A percentile compares a stretch with the other conserved stretches of the same genome.
Conservation (phyloP, 108 stramenopile genomes). For the Cyclotella choctawhatcheeana region DNA sequence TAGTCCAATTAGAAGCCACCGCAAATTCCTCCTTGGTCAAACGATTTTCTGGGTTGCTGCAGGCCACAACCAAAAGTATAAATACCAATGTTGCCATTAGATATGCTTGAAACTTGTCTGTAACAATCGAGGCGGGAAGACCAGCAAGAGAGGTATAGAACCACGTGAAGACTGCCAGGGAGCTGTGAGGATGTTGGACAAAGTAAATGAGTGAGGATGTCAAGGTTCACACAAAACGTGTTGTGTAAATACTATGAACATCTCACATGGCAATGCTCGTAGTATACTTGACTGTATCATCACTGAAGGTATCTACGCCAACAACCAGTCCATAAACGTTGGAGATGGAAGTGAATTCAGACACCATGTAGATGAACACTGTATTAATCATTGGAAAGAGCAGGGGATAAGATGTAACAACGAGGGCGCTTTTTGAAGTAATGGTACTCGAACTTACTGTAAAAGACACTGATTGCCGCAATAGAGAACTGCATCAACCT, state of each 20-base stretch:
- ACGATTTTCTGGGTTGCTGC: constrained; percentile 55
- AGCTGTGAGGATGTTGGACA: constrained; percentile 2
- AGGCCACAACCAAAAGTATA: constrained; percentile 67
- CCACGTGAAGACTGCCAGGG: constrained; percentile 63
- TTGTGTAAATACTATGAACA: neutral
- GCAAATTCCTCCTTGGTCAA: constrained; percentile 64
- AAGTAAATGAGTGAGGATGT: neutral
- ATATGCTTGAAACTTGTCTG: constrained; percentile 79
- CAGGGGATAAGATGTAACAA: no score
- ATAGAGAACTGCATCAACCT: constrained; percentile 75
- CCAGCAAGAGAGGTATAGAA: constrained; percentile 75
- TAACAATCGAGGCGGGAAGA: constrained; percentile 73
- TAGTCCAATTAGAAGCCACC: constrained; percentile 68
- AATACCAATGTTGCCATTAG: constrained; percentile 66
- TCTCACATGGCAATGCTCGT: constrained; percentile 54
- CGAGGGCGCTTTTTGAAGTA: no score
- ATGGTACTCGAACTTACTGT: constrained; percentile 41
- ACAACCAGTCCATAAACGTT: constrained; percentile 64
- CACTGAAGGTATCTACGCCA: constrained; percentile 34
- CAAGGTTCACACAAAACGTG: neutral
- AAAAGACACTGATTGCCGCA: constrained; percentile 65
- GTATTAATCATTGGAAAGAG: neutral
- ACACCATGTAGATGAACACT: constrained; percentile 82
- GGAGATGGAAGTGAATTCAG: constrained; percentile 75
- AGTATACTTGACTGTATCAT: constrained; percentile 43